These are phyloP conservation scores for Eleusine indica DNA, from an alignment of 176 grass and related monocot genomes.

Conservation along the genomic window DNA sequence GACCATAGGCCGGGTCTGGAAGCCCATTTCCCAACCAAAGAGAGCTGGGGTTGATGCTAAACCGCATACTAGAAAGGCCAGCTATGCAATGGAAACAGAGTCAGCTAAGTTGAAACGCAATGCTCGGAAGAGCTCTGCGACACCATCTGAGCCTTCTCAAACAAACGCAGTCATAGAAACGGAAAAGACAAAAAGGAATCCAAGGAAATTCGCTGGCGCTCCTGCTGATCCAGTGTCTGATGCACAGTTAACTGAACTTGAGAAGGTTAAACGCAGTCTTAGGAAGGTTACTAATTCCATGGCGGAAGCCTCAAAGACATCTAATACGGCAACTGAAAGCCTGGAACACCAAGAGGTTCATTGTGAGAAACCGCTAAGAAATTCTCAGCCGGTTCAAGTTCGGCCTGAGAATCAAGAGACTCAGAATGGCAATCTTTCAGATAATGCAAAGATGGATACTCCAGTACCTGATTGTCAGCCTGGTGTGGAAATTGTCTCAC, in stretches of 20 bases:
- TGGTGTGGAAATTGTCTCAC: constrained; percentile 44
- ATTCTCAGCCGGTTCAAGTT: constrained; percentile 43
- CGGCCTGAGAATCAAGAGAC: constrained; percentile 47
- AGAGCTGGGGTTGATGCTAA: constrained; percentile 63
- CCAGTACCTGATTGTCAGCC: constrained; percentile 49
- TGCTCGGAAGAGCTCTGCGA: constrained; percentile 54
- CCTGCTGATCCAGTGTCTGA: constrained; percentile 64
- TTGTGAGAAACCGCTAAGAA: constrained; percentile 46
- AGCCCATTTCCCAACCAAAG: constrained; percentile 59
- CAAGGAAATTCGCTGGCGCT: constrained; percentile 53
- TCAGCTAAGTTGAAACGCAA: constrained; percentile 82
- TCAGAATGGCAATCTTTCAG: constrained; percentile 44
- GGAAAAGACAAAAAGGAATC: constrained; percentile 69
- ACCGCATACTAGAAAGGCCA: constrained; percentile 51
- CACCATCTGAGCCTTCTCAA: constrained; percentile 52
- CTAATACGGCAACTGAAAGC: constrained; percentile 49
- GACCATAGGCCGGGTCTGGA: constrained; percentile 67
- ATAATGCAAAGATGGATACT: constrained; percentile 51
- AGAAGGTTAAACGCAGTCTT: constrained; percentile 89
- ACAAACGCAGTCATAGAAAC: constrained; percentile 45
- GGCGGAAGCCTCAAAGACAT: constrained; percentile 61
- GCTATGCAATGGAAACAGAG: constrained; percentile 84
- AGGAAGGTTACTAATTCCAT: constrained; percentile 87
- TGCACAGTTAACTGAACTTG: constrained; percentile 77
- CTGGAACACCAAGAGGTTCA: constrained; percentile 48